Conservation (phyloP, 345 rosid species). For the Cardamine chenopodiifolia region DNA sequence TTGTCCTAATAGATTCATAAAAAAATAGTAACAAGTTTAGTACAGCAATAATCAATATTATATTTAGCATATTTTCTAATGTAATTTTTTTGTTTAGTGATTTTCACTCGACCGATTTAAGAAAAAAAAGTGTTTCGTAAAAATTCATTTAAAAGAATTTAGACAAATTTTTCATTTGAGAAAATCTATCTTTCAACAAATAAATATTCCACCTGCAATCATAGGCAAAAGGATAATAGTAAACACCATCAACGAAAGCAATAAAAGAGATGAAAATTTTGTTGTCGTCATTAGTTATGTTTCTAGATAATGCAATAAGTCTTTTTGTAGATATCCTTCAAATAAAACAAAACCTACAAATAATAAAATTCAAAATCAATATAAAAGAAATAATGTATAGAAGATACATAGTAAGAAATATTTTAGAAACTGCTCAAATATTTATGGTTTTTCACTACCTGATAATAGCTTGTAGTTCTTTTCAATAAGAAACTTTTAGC, state of each 20-base stretch:
- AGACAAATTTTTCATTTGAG: background rate
- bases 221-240: background rate
- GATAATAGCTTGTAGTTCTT: too few species aligned
- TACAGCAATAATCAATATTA: background rate
- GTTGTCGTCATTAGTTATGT: constrained; percentile 6
- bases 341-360: background rate
- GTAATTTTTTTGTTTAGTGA: background rate
- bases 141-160: too few species aligned
- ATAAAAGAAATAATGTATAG: background rate
- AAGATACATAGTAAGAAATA: background rate
- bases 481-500: background rate
- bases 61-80: background rate
- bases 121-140: background rate
- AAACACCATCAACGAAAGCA: constrained; percentile 14
- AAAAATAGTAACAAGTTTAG: background rate
- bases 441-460: background rate
- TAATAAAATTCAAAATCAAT: background rate
- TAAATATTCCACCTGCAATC: constrained; percentile 11
- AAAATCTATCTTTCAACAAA: background rate
- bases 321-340: background rate
- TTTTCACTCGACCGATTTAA: background rate
- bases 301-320: too few species aligned
- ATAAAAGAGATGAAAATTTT: background rate
- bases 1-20: constrained; percentile 17
- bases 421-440: background rate